Evolutionary conservation across 2,329 filamentous ascomycete genomes (phyloP), one percentile per base, ranked within the genome.

Genomic region (Colletotrichum incanum): DNA sequence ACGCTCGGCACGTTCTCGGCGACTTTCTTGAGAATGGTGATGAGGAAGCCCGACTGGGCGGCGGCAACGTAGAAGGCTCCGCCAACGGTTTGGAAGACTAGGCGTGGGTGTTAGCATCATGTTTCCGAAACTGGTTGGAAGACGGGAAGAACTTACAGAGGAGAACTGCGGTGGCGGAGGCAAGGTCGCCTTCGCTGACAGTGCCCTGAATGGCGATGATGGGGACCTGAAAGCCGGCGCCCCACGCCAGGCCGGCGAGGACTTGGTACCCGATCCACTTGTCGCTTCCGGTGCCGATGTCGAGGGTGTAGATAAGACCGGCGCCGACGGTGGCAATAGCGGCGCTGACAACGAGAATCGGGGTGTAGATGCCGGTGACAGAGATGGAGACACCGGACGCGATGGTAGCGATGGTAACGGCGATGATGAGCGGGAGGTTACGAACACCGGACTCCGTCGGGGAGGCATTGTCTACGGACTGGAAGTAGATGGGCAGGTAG

Each of bases 201-300:
- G 81, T 80, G 5, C 80, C 82, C 75, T 88, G 86, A 5, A 85
- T 83, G 31, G 84, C 84, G 71, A 88, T 86, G 78, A 88, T 86
- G 49, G 87, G 86, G 9, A 88, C 82, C 76, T 89, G 86, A 67
- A 86, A 82, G 3, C 79, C 82, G 8, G 78, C 72, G 16, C 87
- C 87, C 71, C 81, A 83, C 3, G 85, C 87, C 7, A 84, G 77
- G n/a, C 88, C 87, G 37, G 81, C 82, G 2, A 89, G 69, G 18
- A 89, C 81, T 78, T 89, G 86, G 75, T 87, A 89, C 7, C 86
- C 87, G 52, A 89, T 86, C 86, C 87, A 89, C 50, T 81, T 80
- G 16, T 79, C 84, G 1, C 81, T 80, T 4, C 80, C 74, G 5
- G 84, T 83, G 61, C 80, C 73, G 11, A 82, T 75, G 9, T 82